Conservation (phyloP, 495 filamentous ascomycete genomes). For the Lepidopterella palustris region DNA sequence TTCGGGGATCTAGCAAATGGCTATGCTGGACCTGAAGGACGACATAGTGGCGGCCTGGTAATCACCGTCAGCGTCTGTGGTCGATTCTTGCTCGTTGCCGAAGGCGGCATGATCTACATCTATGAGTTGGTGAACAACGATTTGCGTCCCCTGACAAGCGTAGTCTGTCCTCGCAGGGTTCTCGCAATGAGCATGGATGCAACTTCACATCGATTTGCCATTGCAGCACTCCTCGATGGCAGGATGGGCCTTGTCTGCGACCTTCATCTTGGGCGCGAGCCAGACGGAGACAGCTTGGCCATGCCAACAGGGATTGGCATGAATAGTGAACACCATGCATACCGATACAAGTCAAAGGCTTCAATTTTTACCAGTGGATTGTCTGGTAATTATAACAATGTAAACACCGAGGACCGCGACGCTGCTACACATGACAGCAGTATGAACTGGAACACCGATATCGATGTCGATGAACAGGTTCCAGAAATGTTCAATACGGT, state of each 20-base stretch:
- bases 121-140: conserved; percentile 47
- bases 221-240: conserved; percentile 57
- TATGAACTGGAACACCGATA: neutral
- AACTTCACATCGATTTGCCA: conserved; percentile 46
- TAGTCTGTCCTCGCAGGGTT: conserved; percentile 55
- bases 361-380: conserved; percentile 4
- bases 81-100: conserved; percentile 51
- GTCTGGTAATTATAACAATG: neutral
- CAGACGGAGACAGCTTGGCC: neutral
- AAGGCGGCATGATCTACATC: conserved; percentile 54
- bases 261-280: conserved; percentile 13
- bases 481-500: conserved; percentile 10
- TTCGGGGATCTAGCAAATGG: conserved; percentile 36
- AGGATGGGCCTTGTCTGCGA: conserved; percentile 61
- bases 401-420: neutral
- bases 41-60: conserved; percentile 29
- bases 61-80: conserved; percentile 57
- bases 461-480: neutral
- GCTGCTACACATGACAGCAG: neutral
- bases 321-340: neutral
- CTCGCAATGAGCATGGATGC: conserved; percentile 62
- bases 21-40: conserved; percentile 14
- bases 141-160: conserved; percentile 45
- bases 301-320: neutral
- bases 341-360: neutral